Conservation (phyloP, 2,329 filamentous ascomycete species). For the Aspergillus sclerotialis region DNA sequence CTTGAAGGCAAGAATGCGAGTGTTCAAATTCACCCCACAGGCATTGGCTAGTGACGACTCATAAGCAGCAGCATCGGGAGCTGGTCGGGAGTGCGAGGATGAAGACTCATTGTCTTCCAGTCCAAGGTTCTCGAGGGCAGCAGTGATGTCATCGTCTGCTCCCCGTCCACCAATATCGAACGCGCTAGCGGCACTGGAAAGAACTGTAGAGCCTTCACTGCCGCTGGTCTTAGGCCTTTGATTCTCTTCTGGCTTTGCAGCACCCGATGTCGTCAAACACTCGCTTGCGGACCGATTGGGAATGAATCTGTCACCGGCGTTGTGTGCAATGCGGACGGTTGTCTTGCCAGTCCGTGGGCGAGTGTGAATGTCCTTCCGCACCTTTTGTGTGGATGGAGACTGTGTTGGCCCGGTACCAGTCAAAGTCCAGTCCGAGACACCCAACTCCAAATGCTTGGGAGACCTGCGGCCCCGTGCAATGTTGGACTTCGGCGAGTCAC, state of each 20-base stretch:
- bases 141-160: constrained; percentile 66
- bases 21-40: constrained; percentile 88
- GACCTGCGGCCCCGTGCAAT: constrained; percentile 63
- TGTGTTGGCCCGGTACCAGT: constrained; percentile 66
- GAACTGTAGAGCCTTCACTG: constrained; percentile 64
- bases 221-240: constrained; percentile 65
- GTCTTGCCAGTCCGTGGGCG: constrained; percentile 58
- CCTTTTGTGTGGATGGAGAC: constrained; percentile 56
- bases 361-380: constrained; percentile 47
- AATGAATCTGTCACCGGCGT: constrained; percentile 87
- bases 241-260: constrained; percentile 76
- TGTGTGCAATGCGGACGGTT: constrained; percentile 59
- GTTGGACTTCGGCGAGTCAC: constrained; percentile 93
- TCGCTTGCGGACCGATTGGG: constrained; percentile 89
- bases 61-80: constrained; percentile 83
- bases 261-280: constrained; percentile 71
- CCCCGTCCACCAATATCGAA: constrained; percentile 57
- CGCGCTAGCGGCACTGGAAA: constrained; percentile 65
- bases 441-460: constrained; percentile 81
- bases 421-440: constrained; percentile 86
- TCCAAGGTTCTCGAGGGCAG: constrained; percentile 71
- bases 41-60: constrained; percentile 85
- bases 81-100: constrained; percentile 65
- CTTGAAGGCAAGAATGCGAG: constrained; percentile 96
- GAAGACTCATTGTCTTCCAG: constrained; percentile 64